Conservation (phyloP, 202 grass and related monocot species). For the Hordeum pubiflorum region DNA sequence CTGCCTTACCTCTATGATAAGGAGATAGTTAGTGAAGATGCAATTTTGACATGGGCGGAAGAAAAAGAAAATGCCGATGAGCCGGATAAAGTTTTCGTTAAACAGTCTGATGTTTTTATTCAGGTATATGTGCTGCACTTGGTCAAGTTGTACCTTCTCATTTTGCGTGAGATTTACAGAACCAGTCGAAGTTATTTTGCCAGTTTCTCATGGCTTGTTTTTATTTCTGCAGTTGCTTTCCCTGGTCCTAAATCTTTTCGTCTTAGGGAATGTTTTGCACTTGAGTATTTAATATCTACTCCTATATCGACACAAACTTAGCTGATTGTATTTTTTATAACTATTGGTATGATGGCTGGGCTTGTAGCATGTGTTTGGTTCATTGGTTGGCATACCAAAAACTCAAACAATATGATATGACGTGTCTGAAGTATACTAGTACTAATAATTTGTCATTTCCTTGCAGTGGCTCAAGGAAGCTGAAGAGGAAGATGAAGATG, state of each 20-base stretch:
- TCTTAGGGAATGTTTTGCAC: neutral
- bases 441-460: neutral
- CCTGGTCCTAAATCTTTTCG: neutral
- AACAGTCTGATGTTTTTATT: conserved; percentile 74
- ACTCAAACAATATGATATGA: neutral
- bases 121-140: conserved; percentile 42
- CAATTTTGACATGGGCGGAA: conserved; percentile 77
- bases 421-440: neutral
- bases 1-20: conserved; percentile 66
- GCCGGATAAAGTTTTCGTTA: conserved; percentile 81
- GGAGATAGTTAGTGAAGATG: conserved; percentile 72
- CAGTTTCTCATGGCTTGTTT: neutral
- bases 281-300: neutral
- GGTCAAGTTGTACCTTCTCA: neutral
- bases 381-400: neutral
- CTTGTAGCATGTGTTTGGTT: neutral
- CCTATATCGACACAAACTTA: neutral
- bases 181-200: neutral
- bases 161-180: neutral
- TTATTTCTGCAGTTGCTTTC: neutral
- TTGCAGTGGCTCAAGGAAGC: conserved; percentile 84
- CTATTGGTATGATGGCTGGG: neutral
- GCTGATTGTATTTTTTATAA: neutral
- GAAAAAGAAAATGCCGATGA: conserved; percentile 80
- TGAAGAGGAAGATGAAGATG: conserved; percentile 73